phyloP scores from a whole-genome alignment of 768 basidiomycete species.

The Grammothele lineata region DNA sequence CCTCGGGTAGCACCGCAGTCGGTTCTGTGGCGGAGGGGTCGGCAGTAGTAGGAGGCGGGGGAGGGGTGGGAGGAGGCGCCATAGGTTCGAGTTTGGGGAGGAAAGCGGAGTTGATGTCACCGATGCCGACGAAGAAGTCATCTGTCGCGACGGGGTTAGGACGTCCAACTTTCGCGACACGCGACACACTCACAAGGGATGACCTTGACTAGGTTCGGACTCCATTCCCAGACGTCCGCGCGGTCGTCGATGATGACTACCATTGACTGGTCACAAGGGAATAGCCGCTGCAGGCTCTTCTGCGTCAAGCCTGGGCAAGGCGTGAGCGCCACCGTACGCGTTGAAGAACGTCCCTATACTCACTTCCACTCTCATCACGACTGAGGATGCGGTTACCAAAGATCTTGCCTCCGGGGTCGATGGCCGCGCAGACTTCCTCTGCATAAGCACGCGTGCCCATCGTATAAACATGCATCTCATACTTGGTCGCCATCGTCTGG shows the following conservation, averaged over 20 bases:
- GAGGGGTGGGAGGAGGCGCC: conserved; percentile 32
- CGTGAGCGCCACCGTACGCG: conserved; percentile 8
- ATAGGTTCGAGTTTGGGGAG: conserved; percentile 73
- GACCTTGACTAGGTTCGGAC: conserved; percentile 94
- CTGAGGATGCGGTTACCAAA: conserved; percentile 89
- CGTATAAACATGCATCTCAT: conserved; percentile 99
- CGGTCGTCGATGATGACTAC: conserved; percentile 99
- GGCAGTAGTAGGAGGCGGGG: conserved; percentile 6
- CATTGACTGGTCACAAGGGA: conserved; percentile 97
- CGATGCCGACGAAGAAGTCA: conserved; percentile 97
- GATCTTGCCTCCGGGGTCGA: conserved; percentile 82
- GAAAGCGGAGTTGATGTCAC: conserved; percentile 96
- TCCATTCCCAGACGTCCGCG: conserved; percentile 98
- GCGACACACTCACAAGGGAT: conserved; percentile 71
- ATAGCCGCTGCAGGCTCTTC: conserved; percentile 88
- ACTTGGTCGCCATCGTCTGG: conserved; percentile 62
- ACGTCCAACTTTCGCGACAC: neutral
- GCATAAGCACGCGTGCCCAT: conserved; percentile 99
- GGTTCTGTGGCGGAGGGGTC: neutral
- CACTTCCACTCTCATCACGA: conserved; percentile 95
- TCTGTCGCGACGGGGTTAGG: conserved; percentile 34
- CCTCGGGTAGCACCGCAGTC: neutral
- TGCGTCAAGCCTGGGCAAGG: conserved; percentile 68
- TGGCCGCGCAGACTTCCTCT: conserved; percentile 88
- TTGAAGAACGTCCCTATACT: conserved; percentile 27